Base-by-base conservation (phyloP, 2,329 filamentous ascomycete species). In the Pseudocercospora cruenta region DNA sequence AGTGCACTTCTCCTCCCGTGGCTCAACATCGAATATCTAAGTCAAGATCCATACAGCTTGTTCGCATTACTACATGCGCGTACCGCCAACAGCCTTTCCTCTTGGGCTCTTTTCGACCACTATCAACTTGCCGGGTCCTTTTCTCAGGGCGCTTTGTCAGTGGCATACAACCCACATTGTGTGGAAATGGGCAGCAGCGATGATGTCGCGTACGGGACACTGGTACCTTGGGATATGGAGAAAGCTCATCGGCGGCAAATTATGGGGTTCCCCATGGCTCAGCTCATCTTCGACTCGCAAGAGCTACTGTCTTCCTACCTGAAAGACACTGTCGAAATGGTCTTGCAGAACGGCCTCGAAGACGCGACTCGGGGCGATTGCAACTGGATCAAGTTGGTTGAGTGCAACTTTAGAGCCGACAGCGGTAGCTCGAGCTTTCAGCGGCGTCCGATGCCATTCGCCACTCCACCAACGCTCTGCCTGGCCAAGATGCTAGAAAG, bases 1-100 rank as follows among this genome's bases (percentile, higher is more conserved):
- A 24, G 19, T 14, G 16, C 19, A n/a, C 28, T 62, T 43, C 39
- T 67, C 9, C 24, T 71, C 19, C 69, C 69, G 7, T 71, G 62
- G n/a, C 62, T 71, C 19, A 64, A 69, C 39, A 22, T 64, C 1
- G 68, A 70, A 12, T 60, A 39, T 14, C 28, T 71, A n/a, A 60
- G 58, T 22, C 62, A 68, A 54, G 69, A 71, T 54, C 58, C 63
- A 1, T 19, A 22, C 7, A 64, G 58, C 16, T 33, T 71, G 12
- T 62, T 70, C 19, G 51, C 45, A 10, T 43, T 71, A 22, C 49
- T 71, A 14, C 64, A 70, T 47, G 16, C 65, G 19, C 68, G 69
- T 10, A 58, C 66, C 9, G 14, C 10, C 1, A 16, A 58, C n/a
- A 28, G 36, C 1, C 55, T 60, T 8, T 39, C 67, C 4, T 26